Evolutionary conservation across 306 rosid genomes (phyloP).

Genomic region (Quercus bicolor): DNA sequence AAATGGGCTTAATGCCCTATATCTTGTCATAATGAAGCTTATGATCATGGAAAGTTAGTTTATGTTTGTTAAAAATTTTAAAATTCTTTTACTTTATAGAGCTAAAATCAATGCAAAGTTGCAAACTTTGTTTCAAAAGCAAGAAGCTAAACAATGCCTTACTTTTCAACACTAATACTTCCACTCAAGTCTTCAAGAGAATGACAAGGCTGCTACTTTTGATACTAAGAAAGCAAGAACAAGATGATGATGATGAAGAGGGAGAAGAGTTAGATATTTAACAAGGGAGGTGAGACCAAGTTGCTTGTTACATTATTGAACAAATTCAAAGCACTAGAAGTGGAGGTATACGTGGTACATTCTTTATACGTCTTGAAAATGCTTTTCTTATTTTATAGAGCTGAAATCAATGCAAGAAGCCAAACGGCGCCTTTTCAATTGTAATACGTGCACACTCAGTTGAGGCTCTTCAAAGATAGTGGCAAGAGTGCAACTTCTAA

Average conservation of each 20-base stretch:
- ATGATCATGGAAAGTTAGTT: not conserved
- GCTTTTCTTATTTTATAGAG: not conserved
- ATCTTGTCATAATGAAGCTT: slow-evolving; percentile 16
- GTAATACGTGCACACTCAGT: slow-evolving; percentile 4
- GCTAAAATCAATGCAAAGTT: not conserved
- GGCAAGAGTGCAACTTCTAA: slow-evolving; percentile 13
- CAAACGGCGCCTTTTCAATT: slow-evolving; percentile 26
- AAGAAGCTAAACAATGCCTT: slow-evolving; percentile 19
- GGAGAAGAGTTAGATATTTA: slow-evolving; percentile 42
- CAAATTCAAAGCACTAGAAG: slow-evolving; percentile 22
- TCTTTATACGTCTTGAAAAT: slow-evolving; percentile 22
- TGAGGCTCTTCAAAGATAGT: slow-evolving; percentile 15
- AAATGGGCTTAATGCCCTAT: slow-evolving; percentile 1
- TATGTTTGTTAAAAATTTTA: not conserved
- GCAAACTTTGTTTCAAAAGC: not conserved
- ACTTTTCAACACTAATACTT: not conserved
- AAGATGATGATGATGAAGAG: slow-evolving; percentile 19
- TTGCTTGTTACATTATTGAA: slow-evolving; percentile 24
- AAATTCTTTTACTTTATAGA: not conserved
- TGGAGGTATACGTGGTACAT: slow-evolving; percentile 18
- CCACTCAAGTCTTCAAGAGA: slow-evolving; percentile 13
- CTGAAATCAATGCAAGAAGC: not conserved
- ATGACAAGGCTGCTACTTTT: slow-evolving; percentile 6
- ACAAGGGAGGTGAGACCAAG: slow-evolving; percentile 17
- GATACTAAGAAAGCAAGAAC: slow-evolving; percentile 23